Percentiles rank a stretch among this genome's conserved stretches.
Evolutionary conservation across 768 basidiomycete species (phyloP).

Genomic region (Amanita phalloides): DNA sequence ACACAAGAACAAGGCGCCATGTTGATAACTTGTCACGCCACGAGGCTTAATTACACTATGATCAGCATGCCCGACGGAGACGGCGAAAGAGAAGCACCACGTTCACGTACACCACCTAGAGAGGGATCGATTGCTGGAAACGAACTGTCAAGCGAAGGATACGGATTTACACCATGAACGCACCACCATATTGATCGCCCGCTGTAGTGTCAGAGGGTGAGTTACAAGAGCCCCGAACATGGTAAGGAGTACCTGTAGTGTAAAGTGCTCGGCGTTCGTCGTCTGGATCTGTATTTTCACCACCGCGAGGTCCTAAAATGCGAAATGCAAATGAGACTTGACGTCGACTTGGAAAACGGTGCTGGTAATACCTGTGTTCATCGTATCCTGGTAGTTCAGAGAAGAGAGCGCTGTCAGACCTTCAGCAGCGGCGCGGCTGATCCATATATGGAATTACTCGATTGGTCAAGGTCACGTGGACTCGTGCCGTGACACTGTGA

Average conservation of each 20-base stretch:
- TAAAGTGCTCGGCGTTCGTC: background rate
- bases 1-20: conserved; percentile 9
- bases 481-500: background rate
- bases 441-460: background rate
- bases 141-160: background rate
- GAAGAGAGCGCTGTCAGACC: background rate
- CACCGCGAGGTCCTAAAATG: background rate
- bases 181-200: background rate
- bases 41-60: background rate
- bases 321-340: background rate
- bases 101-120: background rate
- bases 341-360: background rate
- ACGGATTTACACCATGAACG: background rate
- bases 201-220: background rate
- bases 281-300: background rate
- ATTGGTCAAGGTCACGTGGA: background rate
- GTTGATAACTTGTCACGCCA: background rate
- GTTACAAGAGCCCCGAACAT: background rate
- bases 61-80: background rate
- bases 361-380: background rate
- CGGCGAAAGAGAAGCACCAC: background rate
- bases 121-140: background rate
- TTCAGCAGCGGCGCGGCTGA: background rate
- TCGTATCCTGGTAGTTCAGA: background rate
- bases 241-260: background rate